Evolutionary conservation across 306 rosid genomes (phyloP).

Genomic region (Canavalia ensiformis): DNA sequence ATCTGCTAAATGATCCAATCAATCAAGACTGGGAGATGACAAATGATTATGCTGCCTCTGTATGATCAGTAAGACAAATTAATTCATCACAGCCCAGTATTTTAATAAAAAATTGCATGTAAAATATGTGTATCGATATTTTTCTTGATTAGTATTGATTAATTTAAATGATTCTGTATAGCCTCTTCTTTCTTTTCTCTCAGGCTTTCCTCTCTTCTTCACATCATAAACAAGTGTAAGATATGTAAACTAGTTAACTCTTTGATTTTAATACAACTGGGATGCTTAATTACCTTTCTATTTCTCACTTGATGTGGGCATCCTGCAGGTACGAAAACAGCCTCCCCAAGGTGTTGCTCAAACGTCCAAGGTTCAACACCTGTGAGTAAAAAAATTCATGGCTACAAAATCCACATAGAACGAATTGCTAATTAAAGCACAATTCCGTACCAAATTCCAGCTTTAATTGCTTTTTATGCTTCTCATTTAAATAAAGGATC

Average conservation of each 20-base stretch:
- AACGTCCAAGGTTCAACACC: conserved; percentile 79
- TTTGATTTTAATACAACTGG: conserved; percentile 2
- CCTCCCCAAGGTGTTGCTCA: conserved; percentile 77
- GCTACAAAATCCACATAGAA: conserved; percentile 25
- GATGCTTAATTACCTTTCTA: conserved; percentile 55
- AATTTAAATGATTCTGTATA: neutral
- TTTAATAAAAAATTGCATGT: neutral
- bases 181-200: conserved; percentile 9
- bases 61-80: neutral
- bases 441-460: conserved; percentile 66
- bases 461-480: conserved; percentile 71
- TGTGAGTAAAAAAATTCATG: conserved; percentile 38
- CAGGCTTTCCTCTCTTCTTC: neutral
- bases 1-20: neutral
- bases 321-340: conserved; percentile 78
- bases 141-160: neutral
- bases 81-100: neutral
- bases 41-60: neutral
- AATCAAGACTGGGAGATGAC: neutral
- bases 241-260: neutral
- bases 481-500: conserved; percentile 63
- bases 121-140: neutral
- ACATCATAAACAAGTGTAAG: neutral
- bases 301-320: conserved; percentile 84
- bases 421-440: conserved; percentile 17